These are phyloP conservation scores for Jamesozyma spencerorum DNA, from an alignment of 805 yeast genomes.

Conservation along the genomic window DNA sequence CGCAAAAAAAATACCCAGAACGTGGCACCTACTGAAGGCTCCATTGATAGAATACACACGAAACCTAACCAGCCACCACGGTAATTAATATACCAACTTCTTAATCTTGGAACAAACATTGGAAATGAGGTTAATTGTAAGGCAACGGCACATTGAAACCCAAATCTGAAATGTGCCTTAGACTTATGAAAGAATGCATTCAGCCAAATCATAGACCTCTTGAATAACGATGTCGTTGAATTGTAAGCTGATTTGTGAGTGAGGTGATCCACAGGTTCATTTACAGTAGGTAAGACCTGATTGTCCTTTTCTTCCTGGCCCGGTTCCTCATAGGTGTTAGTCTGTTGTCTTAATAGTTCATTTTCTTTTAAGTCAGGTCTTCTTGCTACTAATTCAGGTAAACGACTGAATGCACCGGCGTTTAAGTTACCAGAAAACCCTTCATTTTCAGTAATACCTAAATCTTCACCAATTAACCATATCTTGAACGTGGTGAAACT, in stretches of 20 bases:
- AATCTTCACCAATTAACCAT: constrained; percentile 28
- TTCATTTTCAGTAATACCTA: constrained; percentile 29
- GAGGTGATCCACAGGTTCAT: neutral
- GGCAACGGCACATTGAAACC: constrained; percentile 38
- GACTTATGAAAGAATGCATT: constrained; percentile 16
- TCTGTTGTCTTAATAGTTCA: constrained; percentile 20
- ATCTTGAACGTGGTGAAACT: constrained; percentile 28
- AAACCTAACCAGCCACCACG: constrained; percentile 48
- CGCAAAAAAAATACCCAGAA: constrained; percentile 39
- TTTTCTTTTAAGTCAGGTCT: constrained; percentile 25
- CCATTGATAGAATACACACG: constrained; percentile 41
- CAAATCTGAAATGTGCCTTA: constrained; percentile 36
- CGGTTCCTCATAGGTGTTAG: neutral
- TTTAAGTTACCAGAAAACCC: constrained; percentile 27
- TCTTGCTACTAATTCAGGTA: constrained; percentile 9
- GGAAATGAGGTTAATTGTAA: constrained; percentile 42
- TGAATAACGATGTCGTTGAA: neutral
- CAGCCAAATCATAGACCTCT: constrained; percentile 5
- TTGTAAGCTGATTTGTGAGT: neutral
- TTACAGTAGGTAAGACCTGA: neutral
- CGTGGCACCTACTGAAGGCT: constrained; percentile 44
- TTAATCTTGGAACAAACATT: constrained; percentile 38
- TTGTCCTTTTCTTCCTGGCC: neutral
- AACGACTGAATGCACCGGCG: constrained; percentile 1
- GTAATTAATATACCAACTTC: constrained; percentile 41